These are phyloP conservation scores for Globisporangium perplexum DNA, from an alignment of 352 stramenopile species.

Conservation along the genomic window DNA sequence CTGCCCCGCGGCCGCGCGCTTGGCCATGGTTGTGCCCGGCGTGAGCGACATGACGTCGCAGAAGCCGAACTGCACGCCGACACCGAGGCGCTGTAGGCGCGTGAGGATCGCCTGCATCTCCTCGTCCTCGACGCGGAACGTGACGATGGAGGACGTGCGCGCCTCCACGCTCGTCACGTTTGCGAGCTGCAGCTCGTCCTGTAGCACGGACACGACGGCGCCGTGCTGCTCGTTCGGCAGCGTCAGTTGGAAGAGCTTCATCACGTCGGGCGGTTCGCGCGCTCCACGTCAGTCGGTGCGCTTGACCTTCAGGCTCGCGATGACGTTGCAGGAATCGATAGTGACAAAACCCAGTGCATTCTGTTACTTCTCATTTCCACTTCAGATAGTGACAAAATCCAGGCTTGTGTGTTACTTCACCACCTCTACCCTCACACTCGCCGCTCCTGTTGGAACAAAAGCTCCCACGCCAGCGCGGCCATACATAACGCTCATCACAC, in stretches of 20 bases:
- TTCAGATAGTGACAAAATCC: no score
- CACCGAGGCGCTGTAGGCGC: constrained; percentile 71
- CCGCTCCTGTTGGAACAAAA: no score
- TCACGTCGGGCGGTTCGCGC: constrained; percentile 12
- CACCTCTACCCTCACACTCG: no score
- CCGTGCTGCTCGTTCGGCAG: constrained; percentile 79
- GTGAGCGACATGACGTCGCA: constrained; percentile 88
- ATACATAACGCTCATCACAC: not conserved
- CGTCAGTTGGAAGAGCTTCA: constrained; percentile 89
- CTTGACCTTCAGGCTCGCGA: no score
- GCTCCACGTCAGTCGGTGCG: no score
- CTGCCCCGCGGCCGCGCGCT: constrained; percentile 27
- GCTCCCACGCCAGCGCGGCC: no score
- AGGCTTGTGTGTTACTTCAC: no score
- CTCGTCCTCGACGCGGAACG: constrained; percentile 78
- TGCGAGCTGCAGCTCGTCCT: constrained; percentile 79
- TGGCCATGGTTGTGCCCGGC: constrained; percentile 71
- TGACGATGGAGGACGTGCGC: constrained; percentile 83
- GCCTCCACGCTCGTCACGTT: constrained; percentile 83
- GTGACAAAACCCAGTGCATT: no score
- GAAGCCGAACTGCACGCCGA: constrained; percentile 83
- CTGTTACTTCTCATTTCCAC: not conserved
- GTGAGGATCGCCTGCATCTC: constrained; percentile 85
- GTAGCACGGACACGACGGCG: constrained; percentile 69
- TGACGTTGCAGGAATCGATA: no score